Conservation (phyloP, 179 eudicot species). For the Patellifolia procumbens region DNA sequence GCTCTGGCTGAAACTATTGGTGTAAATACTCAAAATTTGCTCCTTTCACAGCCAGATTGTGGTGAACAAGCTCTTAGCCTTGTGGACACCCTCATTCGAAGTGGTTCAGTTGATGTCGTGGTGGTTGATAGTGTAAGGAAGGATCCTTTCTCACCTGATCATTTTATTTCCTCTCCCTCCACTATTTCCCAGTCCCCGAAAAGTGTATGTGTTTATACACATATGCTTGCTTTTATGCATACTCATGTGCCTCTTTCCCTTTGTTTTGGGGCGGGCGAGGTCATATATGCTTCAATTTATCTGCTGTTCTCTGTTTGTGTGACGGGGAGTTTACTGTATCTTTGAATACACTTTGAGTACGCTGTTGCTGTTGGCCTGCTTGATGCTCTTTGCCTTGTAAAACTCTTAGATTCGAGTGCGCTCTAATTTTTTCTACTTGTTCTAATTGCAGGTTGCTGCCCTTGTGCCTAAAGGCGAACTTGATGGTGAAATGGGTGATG, state of each 20-base stretch:
- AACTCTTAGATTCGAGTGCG: background rate
- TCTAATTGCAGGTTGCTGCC: conserved; percentile 75
- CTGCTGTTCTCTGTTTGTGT: background rate
- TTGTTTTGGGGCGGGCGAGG: background rate
- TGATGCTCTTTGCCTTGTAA: background rate
- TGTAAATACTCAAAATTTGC: conserved; percentile 80
- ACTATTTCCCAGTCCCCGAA: background rate
- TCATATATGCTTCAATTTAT: background rate
- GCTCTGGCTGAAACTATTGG: conserved; percentile 86
- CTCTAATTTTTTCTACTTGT: background rate
- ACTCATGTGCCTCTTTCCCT: conserved; percentile 1
- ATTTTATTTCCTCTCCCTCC: conserved; percentile 11
- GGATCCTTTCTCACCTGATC: background rate
- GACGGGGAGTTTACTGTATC: background rate
- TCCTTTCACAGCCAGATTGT: conserved; percentile 94
- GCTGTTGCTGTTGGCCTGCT: background rate
- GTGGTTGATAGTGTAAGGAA: conserved; percentile 91
- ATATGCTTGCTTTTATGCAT: background rate
- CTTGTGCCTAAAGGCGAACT: conserved; percentile 95
- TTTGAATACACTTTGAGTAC: background rate
- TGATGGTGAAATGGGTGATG: conserved; percentile 99
- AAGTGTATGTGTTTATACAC: background rate
- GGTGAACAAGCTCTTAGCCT: conserved; percentile 99
- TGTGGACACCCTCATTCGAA: conserved; percentile 90
- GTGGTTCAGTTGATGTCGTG: conserved; percentile 96